Base-by-base conservation (phyloP, 202 grass and related monocot genomes). In the Schoenoplectus triqueter region DNA sequence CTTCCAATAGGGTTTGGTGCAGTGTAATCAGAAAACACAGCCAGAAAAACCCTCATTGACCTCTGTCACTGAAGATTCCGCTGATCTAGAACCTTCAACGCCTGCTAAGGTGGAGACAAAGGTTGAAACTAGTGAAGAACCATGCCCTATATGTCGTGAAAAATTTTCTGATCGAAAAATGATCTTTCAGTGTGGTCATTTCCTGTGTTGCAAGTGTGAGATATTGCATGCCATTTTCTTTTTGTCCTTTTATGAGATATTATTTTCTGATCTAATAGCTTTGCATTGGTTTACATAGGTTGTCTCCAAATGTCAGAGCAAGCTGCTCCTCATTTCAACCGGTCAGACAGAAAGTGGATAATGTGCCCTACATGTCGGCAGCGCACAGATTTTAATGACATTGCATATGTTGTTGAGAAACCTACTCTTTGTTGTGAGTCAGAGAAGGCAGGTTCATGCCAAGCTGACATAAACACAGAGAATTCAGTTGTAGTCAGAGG, bases 161-260 rank as follows among this genome's bases (percentile, higher is more conserved):
- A 95, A 86, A 66, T 63, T 90, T 89, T 85, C 91, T 61, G 85
- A 93, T 72, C 88, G 90, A 54, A 98, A 98, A 86, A 98, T 95
- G 92, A 88, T 95, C 55, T 98, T 98, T 87, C 92, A 93, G 49
- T 98, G 95, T 78, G 95, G 95, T 20, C 95, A 98, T 89, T 93
- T 86, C 18, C 65, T 98, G 57, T 98, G 95, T 84, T 98, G 95
- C 91, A 98, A 95, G 84, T 98, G 95, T 98, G 52, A 92, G 95
- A 90, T 86, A 52, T 49, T 68, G 71, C 56, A 51, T 55, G 69
- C 61, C 80, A 82, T 59, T 83, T 21, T 86, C 14, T 85, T 85
- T 81, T 82, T 61, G 82, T 67, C 60, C 84, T 71, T 31, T 77
- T 82, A 62, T 57, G n/a, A 85, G 14, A 66, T 22, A 85, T 54